Evolutionary conservation across 73 alveolate species (phyloP).

Genomic region (Paramecium pentaurelia): DNA sequence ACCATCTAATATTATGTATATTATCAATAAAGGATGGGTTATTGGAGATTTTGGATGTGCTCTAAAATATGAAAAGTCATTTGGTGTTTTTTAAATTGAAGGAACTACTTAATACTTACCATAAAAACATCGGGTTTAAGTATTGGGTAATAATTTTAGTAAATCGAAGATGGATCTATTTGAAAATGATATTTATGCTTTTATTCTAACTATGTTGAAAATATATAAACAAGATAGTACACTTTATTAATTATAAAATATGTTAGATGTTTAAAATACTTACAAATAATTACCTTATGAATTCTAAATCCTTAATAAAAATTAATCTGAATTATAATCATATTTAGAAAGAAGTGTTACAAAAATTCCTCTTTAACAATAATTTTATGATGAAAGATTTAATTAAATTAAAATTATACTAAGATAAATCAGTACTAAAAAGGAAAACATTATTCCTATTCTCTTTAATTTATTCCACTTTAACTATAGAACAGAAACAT

Average conservation of each 20-base stretch:
- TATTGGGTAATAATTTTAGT: not conserved
- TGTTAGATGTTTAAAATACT: not conserved
- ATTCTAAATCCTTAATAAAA: not conserved
- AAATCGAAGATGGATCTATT: not conserved
- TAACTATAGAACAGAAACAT: not conserved
- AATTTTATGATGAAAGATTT: not conserved
- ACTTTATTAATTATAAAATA: not conserved
- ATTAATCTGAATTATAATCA: not conserved
- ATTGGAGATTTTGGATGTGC: not conserved
- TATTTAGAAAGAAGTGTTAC: not conserved
- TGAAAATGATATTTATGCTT: not conserved
- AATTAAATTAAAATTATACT: not conserved
- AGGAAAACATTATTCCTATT: not conserved
- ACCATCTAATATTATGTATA: conserved; percentile 76
- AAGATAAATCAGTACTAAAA: not conserved
- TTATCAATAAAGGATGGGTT: not conserved
- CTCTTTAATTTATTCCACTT: not conserved
- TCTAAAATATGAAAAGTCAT: not conserved
- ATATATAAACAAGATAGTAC: not conserved
- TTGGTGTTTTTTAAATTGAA: not conserved
- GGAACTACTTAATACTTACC: not conserved
- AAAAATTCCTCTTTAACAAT: not conserved
- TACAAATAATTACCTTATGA: not conserved
- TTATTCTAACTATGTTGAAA: not conserved
- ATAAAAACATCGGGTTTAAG: not conserved